These are phyloP conservation scores for Saccharomyces paradoxus DNA, from an alignment of 805 yeast species.

Conservation along the genomic window DNA sequence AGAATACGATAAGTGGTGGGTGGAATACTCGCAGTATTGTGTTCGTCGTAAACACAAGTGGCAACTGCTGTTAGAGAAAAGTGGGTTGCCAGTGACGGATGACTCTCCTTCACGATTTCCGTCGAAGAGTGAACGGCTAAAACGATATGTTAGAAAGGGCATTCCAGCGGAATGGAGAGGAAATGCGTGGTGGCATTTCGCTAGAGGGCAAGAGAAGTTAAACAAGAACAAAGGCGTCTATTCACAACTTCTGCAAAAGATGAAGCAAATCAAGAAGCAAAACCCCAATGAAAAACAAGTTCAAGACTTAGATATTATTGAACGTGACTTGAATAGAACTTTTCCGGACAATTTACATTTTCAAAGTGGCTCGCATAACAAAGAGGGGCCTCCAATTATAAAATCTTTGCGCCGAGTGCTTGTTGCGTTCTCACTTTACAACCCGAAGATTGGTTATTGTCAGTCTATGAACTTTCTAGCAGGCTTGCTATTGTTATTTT, in stretches of 20 bases:
- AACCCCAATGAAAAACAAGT: constrained; percentile 3
- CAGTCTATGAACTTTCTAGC: constrained; percentile 91
- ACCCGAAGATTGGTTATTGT: constrained; percentile 90
- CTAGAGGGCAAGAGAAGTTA: constrained; percentile 70
- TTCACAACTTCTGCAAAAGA: constrained; percentile 54
- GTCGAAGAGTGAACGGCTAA: constrained; percentile 66
- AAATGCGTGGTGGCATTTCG: constrained; percentile 91
- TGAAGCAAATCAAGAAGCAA: constrained; percentile 32
- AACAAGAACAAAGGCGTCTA: constrained; percentile 68
- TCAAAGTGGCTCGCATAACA: constrained; percentile 34
- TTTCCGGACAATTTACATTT: constrained; percentile 90
- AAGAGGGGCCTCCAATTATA: constrained; percentile 55
- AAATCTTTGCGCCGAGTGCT: constrained; percentile 71
- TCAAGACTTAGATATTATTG: constrained; percentile 80
- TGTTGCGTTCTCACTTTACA: constrained; percentile 73
- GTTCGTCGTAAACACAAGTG: constrained; percentile 68
- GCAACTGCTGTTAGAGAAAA: constrained; percentile 55
- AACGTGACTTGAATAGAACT: constrained; percentile 86
- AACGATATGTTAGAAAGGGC: constrained; percentile 80
- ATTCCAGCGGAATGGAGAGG: constrained; percentile 98
- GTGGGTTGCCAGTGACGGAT: constrained; percentile 47
- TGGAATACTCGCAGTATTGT: constrained; percentile 53
- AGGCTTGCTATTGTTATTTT: constrained; percentile 72
- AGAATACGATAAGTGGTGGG: constrained; percentile 72
- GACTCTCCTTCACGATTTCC: constrained; percentile 64